Base-by-base conservation (phyloP, 495 filamentous ascomycete genomes). In the Stereocaulon alpinum region DNA sequence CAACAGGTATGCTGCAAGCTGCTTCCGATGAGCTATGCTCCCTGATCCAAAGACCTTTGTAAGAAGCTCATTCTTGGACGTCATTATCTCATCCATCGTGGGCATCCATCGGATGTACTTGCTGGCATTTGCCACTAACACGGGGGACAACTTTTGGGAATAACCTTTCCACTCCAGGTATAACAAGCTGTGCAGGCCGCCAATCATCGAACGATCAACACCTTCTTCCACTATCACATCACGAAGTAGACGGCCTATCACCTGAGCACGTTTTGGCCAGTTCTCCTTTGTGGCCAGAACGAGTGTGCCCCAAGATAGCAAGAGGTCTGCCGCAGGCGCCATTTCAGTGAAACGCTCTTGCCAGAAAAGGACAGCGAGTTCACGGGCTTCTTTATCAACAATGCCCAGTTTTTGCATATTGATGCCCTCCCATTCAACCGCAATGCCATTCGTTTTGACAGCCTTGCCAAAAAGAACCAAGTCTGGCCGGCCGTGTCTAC, bases 391-490 rank as follows among this genome's bases (percentile, higher is more conserved):
- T 4, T 34, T 6, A 12, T 58, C 37, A 0, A 34, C 41, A 24
- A 66, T 56, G 12, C 49, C 49, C 34, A 67, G 29, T 20, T 63
- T 63, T 34, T 62, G 32, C 2, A 65, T 66, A 10, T 59, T 66
- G 12, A 64, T 30, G 12, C 64, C 66, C 14, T 50, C 61, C 55
- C 64, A 67, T 30, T 58, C 53, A 11, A 67, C 58, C 17, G 66
- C 66, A 29, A 66, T 66, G 18, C 66, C 66, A 42, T 63, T 66
- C 15, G 60, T 63, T 22, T 55, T 60, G 7, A 67, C 55, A 10
- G 63, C 64, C 32, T 67, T 67, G 4, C 66, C 66, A n/a, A 67
- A 67, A 20, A 67, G 60, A 22, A 67, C 66, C 10, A 67, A 34
- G 30, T 67, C 66, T 9, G 66, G 64, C 20, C 60, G 40, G 3